Evolutionary conservation across 768 basidiomycete species (phyloP).

Genomic region (Podaxis pistillaris): DNA sequence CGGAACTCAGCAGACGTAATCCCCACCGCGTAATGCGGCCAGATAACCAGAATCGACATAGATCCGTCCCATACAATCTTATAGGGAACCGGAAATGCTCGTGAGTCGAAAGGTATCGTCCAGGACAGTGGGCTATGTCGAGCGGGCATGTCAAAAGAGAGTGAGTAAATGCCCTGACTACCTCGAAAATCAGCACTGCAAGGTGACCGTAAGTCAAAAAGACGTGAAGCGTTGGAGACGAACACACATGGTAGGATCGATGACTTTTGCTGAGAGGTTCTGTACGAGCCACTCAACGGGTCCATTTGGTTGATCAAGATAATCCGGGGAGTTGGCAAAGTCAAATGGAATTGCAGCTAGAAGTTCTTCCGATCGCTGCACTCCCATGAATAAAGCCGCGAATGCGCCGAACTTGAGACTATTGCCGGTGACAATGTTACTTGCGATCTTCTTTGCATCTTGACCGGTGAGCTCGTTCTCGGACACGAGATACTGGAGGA

Average conservation of each 20-base stretch:
- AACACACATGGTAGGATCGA: neutral
- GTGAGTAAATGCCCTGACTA: neutral
- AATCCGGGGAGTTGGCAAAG: neutral
- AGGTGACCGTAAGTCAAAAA: neutral
- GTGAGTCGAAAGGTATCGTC: neutral
- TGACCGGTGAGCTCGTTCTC: neutral
- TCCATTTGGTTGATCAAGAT: neutral
- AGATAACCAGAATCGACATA: neutral
- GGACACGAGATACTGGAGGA: neutral
- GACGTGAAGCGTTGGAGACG: neutral
- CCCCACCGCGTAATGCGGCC: neutral
- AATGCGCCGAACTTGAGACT: neutral
- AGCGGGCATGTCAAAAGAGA: neutral
- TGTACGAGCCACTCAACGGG: neutral
- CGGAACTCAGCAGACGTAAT: neutral
- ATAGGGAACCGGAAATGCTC: neutral
- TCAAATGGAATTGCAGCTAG: neutral
- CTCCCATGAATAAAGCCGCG: neutral
- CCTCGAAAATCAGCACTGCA: neutral
- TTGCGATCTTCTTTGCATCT: neutral
- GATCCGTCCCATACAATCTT: neutral
- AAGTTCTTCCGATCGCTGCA: neutral
- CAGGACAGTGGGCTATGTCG: neutral
- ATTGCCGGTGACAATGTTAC: neutral
- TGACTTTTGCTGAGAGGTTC: neutral